Evolutionary conservation across 306 rosid genomes (phyloP).

Genomic region (Luffa aegyptiaca): DNA sequence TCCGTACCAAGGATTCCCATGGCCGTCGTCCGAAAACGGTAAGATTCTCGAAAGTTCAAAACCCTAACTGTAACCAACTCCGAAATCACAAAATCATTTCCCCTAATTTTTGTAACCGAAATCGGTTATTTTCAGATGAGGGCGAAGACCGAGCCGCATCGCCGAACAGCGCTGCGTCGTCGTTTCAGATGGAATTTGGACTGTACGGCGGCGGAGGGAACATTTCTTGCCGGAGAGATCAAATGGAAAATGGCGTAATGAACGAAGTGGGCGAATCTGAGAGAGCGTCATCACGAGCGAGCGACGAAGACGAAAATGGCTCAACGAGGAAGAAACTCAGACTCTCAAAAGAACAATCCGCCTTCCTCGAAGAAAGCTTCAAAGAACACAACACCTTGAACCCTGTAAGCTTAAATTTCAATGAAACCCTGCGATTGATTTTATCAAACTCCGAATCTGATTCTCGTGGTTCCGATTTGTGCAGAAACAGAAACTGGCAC

Average conservation of each 20-base stretch:
- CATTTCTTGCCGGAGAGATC: not conserved
- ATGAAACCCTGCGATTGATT: not conserved
- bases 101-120: not conserved
- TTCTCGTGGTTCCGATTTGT: not conserved
- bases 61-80: not conserved
- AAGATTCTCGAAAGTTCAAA: not conserved
- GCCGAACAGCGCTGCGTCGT: slow-evolving; percentile 25
- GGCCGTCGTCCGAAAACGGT: slow-evolving; percentile 23
- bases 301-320: slow-evolving; percentile 29
- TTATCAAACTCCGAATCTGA: not conserved
- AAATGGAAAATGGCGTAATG: slow-evolving; percentile 7
- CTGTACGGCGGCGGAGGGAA: slow-evolving; percentile 9
- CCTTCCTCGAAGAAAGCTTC: slow-evolving; percentile 31
- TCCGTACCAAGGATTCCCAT: slow-evolving; percentile 20
- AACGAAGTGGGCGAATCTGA: slow-evolving; percentile 17
- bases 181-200: slow-evolving; percentile 28
- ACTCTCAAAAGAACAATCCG: slow-evolving; percentile 28
- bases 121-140: not conserved
- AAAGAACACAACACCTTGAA: slow-evolving; percentile 31
- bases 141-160: slow-evolving; percentile 16
- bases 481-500: slow-evolving; percentile 20
- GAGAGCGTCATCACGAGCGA: slow-evolving; percentile 18
- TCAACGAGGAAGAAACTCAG: slow-evolving; percentile 22
- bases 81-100: not conserved
- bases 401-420: slow-evolving; percentile 12